Evolutionary conservation across 805 yeast genomes (phyloP), one percentile per base, ranked within the genome.

Genomic region (Candida easanensis): DNA sequence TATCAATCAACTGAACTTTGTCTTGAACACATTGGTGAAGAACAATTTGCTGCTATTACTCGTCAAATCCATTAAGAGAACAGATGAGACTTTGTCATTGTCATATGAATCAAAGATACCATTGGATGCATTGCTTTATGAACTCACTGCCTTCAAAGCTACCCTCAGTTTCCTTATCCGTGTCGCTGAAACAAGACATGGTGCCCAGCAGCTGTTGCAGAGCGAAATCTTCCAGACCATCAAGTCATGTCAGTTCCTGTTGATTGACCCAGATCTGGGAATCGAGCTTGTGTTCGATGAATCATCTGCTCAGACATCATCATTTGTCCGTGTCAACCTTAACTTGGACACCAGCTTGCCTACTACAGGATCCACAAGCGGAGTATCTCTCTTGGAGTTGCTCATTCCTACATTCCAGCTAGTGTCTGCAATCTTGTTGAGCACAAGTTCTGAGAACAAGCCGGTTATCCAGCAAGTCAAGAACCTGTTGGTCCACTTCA

Each of bases 211-310:
- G 42, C 66, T 91, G 41, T 63, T 89, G 19, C 88, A 88, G 53
- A 76, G 84, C 52, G 91, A 84, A 38, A 61, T 91, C 7, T 82
- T 89, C 60, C 74, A 79, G 15, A 68, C 78, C 1, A 68, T 90
- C 41, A 75, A 71, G 43, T 68, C 75, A 11, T 77, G 83, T 31
- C 65, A 65, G 16, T 76, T 88, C 49, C 65, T 88, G 34, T 60
- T 68, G 27, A 71, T 82, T 31, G 97, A 90, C 60, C 89, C 93
- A 0, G 96, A 85, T 57, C 66, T 88, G 27, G 96, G 95, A 0
- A 64, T 85, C 36, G 79, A 73, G 37, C 59, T 82, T 38, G 60
- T 66, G 3, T 67, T 76, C 40, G 74, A 68, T 43, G 71, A 69
- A 37, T 50, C 58, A 2, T 52, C 60, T 4, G 50, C 52, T 10